Evolutionary conservation across 2,329 filamentous ascomycete genomes (phyloP).

Genomic region (Aspergillus proliferans): DNA sequence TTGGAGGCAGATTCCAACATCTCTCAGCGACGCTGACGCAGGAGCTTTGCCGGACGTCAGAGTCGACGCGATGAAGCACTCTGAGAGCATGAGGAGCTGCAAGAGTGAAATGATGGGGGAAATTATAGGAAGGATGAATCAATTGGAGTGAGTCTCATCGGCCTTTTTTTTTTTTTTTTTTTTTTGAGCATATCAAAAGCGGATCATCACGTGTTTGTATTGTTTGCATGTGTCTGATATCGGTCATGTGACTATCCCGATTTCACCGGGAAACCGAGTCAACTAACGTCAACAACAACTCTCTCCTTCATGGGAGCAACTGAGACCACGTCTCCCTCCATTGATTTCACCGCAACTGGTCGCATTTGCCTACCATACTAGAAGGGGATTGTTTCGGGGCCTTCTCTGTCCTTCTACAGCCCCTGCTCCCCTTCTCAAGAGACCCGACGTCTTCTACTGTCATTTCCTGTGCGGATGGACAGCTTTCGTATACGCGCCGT

Average conservation of each 20-base stretch:
- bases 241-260: background rate
- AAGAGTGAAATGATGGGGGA: constrained; percentile 4
- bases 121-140: constrained; percentile 9
- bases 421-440: background rate
- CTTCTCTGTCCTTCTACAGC: background rate
- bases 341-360: background rate
- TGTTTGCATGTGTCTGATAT: constrained; percentile 20
- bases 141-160: background rate
- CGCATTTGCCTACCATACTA: background rate
- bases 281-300: background rate
- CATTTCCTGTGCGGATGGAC: background rate
- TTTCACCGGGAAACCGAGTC: background rate
- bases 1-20: constrained; percentile 82
- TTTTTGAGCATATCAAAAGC: constrained; percentile 14
- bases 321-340: background rate
- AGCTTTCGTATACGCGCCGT: background rate
- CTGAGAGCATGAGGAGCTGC: constrained; percentile 40
- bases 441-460: background rate
- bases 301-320: background rate
- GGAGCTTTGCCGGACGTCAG: constrained; percentile 36
- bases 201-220: constrained; percentile 22
- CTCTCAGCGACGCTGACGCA: constrained; percentile 54
- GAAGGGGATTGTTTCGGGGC: background rate
- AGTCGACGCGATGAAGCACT: constrained; percentile 43
- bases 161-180: constrained; percentile 7